A percentile compares a stretch with the other conserved stretches of the same genome.
Conservation (phyloP, 768 basidiomycete species). For the Lactifluus volemus region DNA sequence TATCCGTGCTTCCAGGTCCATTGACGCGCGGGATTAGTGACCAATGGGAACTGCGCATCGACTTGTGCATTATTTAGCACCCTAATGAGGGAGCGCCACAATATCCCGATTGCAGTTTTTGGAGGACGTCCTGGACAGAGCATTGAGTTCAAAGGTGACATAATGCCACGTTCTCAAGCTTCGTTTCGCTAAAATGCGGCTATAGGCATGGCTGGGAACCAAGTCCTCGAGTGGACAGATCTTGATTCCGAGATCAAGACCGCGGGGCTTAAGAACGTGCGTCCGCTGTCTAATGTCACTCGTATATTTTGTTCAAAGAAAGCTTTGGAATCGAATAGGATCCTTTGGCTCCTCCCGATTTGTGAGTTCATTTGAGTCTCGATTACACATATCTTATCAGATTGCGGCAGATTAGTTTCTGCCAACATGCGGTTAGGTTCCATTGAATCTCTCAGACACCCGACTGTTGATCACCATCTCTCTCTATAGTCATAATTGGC, state of each 20-base stretch:
- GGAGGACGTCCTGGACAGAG: constrained; percentile 42
- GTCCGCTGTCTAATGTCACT: neutral
- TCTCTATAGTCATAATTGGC: constrained; percentile 12
- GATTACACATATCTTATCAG: neutral
- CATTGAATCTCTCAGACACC: neutral
- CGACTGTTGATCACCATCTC: neutral
- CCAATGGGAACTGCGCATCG: constrained; percentile 36
- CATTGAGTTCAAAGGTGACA: constrained; percentile 39
- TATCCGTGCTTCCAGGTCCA: neutral
- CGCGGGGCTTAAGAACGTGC: constrained; percentile 27
- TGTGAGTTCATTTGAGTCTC: constrained; percentile 23
- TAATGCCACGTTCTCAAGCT: neutral
- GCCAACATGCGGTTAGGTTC: constrained; percentile 5
- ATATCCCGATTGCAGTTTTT: constrained; percentile 42
- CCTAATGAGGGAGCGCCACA: constrained; percentile 43
- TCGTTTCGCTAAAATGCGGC: neutral
- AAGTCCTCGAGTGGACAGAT: constrained; percentile 27
- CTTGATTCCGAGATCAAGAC: constrained; percentile 27
- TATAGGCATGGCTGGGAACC: constrained; percentile 28
- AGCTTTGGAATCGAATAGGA: constrained; percentile 20
- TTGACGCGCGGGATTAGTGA: constrained; percentile 1
- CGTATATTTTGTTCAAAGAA: neutral
- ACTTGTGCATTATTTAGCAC: constrained; percentile 53
- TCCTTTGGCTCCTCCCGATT: constrained; percentile 31
- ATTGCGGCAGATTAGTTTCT: constrained; percentile 5